Evolutionary conservation across 164 flowering plant species (phyloP), one percentile per base, ranked within the genome.

Genomic region (Tetrastigma voinierianum): DNA sequence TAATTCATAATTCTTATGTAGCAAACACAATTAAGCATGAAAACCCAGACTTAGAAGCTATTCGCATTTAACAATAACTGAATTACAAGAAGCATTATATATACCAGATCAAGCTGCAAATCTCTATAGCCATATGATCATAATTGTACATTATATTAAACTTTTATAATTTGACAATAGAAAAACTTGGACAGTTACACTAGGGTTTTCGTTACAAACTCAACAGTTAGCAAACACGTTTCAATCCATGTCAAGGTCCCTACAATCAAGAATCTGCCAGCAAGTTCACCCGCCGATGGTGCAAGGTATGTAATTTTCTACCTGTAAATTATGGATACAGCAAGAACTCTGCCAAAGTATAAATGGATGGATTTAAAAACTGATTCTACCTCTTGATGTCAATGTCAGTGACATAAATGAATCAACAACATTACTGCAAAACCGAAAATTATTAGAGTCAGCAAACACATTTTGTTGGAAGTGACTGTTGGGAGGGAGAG

Each of bases 271-370:
- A 71, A 84, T 72, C 80, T 90, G 76, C 98, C 80, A 0, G 98
- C 97, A 32, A 95, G 87, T 20, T 83, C 95, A 40, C 98, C 98
- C 17, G 87, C 83, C 13, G 91, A 81, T 25, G 97, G 98, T n/a
- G 98, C 90, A 68, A 95, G 92, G 71, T 85, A 95, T 17, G 92
- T 86, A n/a, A 94, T 78, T 67, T 86, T 89, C 73, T 81, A 89
- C 89, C 96, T 88, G 85, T 13, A 61, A 63, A 12, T n/a, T 49
- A 16, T 10, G 21, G 15, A 58, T n/a, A 24, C n/a, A n/a, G n/a
- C n/a, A n/a, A n/a, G n/a, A 17, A 49, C 53, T 4, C 6, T 9
- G 20, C 15, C 8, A 23, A 48, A 10, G 10, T 10, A 67, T 40
- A n/a, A n/a, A n/a, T n/a, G n/a, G 2, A 1, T 11, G 9, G 8